phyloP scores from a whole-genome alignment of 768 basidiomycete species.

The Boletus vermiculosoides region DNA sequence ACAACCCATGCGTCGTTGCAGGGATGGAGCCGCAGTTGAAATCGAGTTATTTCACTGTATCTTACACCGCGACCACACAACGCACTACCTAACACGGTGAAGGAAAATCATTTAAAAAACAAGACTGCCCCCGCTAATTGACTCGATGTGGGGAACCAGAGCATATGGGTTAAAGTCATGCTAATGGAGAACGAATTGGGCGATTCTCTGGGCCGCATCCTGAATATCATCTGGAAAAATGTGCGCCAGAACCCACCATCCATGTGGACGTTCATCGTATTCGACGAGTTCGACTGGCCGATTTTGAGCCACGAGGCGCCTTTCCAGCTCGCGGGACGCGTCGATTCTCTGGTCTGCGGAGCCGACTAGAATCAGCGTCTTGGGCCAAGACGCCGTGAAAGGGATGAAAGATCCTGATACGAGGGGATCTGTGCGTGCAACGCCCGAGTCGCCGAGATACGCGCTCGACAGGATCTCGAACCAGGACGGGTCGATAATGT shows the following conservation, averaged over 20 bases:
- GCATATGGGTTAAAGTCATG: background rate
- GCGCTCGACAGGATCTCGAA: background rate
- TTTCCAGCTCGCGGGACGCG: slow-evolving; percentile 9
- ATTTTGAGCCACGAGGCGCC: background rate
- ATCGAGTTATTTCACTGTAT: too few species aligned
- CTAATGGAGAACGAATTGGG: slow-evolving; percentile 5
- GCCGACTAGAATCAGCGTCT: slow-evolving; percentile 24
- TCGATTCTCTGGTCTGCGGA: slow-evolving; percentile 13
- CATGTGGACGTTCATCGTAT: slow-evolving; percentile 24
- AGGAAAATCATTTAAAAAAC: background rate
- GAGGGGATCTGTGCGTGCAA: slow-evolving; percentile 22
- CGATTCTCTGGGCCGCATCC: slow-evolving; percentile 13
- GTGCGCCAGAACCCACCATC: slow-evolving; percentile 18
- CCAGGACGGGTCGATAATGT: background rate
- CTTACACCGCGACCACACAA: background rate
- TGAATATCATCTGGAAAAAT: slow-evolving; percentile 16
- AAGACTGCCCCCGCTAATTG: background rate
- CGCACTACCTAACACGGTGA: background rate
- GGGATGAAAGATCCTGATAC: slow-evolving; percentile 14
- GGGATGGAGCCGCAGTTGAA: too few species aligned
- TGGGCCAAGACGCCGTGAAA: slow-evolving; percentile 20
- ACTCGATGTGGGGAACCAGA: background rate
- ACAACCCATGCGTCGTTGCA: too few species aligned
- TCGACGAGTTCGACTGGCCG: slow-evolving; percentile 23
- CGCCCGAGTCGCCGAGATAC: slow-evolving; percentile 19